phyloP scores from a whole-genome alignment of 176 grass and related monocot genomes.

The Avena atlantica region DNA sequence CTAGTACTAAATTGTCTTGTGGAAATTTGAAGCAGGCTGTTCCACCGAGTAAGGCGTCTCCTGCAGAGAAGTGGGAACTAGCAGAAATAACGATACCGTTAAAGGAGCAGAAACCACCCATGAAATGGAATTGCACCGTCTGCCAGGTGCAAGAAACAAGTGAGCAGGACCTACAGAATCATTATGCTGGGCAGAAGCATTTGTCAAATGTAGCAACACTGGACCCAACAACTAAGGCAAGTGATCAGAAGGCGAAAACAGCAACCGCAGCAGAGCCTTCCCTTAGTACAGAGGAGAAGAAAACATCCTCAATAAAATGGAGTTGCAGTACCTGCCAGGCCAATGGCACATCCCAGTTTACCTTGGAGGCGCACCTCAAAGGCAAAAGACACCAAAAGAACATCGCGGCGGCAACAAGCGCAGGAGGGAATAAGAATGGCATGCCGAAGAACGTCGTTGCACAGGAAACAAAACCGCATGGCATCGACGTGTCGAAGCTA shows the following conservation, averaged over 20 bases:
- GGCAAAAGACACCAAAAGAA: slow-evolving; percentile 44
- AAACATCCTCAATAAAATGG: slow-evolving; percentile 37
- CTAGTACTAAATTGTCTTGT: not conserved
- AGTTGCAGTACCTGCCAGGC: slow-evolving; percentile 42
- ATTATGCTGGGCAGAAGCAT: slow-evolving; percentile 47
- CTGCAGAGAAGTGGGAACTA: slow-evolving; percentile 6
- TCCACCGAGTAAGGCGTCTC: no score
- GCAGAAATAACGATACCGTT: slow-evolving; percentile 25
- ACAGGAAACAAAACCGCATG: not conserved
- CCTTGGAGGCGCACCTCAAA: slow-evolving; percentile 2
- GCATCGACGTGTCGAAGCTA: not conserved
- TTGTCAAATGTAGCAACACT: not conserved
- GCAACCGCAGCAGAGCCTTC: not conserved
- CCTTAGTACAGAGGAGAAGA: not conserved
- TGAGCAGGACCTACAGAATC: slow-evolving; percentile 27
- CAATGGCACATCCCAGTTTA: not conserved
- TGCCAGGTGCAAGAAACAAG: slow-evolving; percentile 37
- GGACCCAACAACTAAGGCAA: not conserved
- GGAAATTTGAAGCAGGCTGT: not conserved
- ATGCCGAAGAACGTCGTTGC: not conserved
- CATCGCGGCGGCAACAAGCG: not conserved
- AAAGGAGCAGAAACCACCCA: not conserved
- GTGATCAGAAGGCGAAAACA: not conserved
- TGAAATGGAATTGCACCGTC: not conserved
- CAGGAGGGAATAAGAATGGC: not conserved